Percentiles rank a stretch among this genome's conserved stretches.
Conservation (phyloP, 345 rosid species). For the Populus euphratica region DNA sequence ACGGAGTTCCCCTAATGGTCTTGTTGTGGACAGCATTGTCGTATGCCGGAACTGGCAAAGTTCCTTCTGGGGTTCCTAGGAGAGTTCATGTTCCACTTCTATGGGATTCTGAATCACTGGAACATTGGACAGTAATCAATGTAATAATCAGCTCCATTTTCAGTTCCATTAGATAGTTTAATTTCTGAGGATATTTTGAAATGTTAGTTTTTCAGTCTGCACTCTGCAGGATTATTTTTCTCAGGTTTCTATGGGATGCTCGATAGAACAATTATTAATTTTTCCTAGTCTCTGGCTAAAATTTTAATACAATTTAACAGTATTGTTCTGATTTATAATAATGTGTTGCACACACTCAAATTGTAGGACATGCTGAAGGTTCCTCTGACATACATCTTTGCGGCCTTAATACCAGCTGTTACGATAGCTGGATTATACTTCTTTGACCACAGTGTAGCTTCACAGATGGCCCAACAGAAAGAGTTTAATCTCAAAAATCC, state of each 20-base stretch:
- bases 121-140: constrained; percentile 82
- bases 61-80: constrained; percentile 60
- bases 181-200: constrained; percentile 1
- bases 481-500: constrained; percentile 78
- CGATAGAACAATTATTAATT: not conserved
- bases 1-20: constrained; percentile 80
- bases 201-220: not conserved
- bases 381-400: constrained; percentile 61
- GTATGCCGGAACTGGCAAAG: constrained; percentile 38
- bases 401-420: constrained; percentile 68
- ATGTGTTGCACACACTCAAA: not conserved
- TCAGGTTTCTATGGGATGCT: not conserved
- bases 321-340: not conserved
- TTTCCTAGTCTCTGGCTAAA: not conserved
- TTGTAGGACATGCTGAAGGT: constrained; percentile 80
- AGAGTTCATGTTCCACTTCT: constrained; percentile 71
- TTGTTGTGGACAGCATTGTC: constrained; percentile 64
- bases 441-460: constrained; percentile 89
- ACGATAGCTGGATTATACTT: constrained; percentile 89
- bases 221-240: not conserved
- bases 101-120: constrained; percentile 65
- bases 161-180: not conserved
- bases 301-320: not conserved
- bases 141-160: constrained; percentile 25
- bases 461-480: constrained; percentile 81